These are phyloP conservation scores for Acanthamoeba polyphaga DNA, from an alignment of 208 protist genomes.

Conservation along the genomic window DNA sequence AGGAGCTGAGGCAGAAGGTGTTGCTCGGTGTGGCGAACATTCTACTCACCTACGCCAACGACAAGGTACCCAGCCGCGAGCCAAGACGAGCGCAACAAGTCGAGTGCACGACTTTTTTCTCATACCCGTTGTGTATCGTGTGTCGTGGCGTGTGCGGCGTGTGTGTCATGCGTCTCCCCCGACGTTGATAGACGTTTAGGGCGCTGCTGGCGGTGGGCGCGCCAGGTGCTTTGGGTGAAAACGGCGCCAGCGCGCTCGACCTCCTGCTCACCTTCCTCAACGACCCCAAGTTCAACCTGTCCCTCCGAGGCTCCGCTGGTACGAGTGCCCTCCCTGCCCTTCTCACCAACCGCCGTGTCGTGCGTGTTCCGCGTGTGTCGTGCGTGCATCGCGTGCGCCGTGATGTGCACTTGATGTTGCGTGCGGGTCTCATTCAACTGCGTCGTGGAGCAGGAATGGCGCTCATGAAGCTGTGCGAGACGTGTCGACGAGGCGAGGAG, in stretches of 20 bases:
- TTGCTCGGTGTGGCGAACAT: conserved; percentile 71
- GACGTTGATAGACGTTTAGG: conserved; percentile 5
- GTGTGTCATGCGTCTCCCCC: background rate
- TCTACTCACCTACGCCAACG: conserved; percentile 71
- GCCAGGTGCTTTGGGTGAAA: background rate
- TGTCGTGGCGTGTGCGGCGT: background rate
- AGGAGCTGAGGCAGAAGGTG: conserved; percentile 62
- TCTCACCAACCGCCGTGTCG: no score
- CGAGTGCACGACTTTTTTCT: background rate
- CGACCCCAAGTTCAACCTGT: conserved; percentile 55
- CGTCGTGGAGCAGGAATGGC: conserved; percentile 37
- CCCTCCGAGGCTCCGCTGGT: conserved; percentile 45
- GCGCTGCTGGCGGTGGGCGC: conserved; percentile 21
- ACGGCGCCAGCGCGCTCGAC: conserved; percentile 55
- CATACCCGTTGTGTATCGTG: background rate
- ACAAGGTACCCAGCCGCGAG: conserved; percentile 9
- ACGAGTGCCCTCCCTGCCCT: background rate
- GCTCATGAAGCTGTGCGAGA: conserved; percentile 74
- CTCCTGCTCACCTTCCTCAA: conserved; percentile 62
- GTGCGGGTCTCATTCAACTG: background rate
- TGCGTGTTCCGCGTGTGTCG: background rate
- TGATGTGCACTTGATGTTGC: background rate
- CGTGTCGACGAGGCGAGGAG: conserved; percentile 61
- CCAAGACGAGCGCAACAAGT: background rate
- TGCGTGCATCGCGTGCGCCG: background rate